These are phyloP conservation scores for Fusarium falciforme DNA, from an alignment of 2,329 filamentous ascomycete genomes.

Conservation along the genomic window DNA sequence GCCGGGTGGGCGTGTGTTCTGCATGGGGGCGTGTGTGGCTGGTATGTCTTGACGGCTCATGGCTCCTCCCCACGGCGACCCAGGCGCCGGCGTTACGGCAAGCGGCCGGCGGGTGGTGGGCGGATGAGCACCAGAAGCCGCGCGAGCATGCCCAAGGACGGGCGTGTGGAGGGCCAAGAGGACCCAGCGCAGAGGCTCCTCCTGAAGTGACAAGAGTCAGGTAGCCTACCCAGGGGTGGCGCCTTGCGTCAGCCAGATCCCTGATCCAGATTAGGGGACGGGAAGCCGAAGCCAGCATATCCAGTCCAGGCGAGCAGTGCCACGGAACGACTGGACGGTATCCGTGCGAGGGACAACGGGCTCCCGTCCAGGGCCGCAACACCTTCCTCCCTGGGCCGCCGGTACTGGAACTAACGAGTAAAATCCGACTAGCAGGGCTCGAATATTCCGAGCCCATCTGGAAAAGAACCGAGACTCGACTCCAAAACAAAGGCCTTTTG, in stretches of 20 bases:
- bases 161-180: conserved; percentile 19
- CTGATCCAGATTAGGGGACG: conserved; percentile 41
- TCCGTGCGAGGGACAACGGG: conserved; percentile 16
- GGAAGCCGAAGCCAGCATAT: conserved; percentile 29
- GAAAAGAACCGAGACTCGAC: conserved; percentile 7
- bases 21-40: conserved; percentile 38
- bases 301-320: not conserved
- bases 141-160: conserved; percentile 32
- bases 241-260: conserved; percentile 43
- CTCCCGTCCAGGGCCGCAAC: conserved; percentile 10
- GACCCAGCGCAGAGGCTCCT: conserved; percentile 15
- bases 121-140: conserved; percentile 39
- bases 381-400: conserved; percentile 31
- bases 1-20: conserved; percentile 35
- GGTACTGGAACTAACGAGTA: conserved; percentile 19
- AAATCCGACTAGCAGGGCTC: conserved; percentile 16
- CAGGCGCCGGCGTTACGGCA: conserved; percentile 33
- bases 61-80: conserved; percentile 17
- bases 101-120: conserved; percentile 30
- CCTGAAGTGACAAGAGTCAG: conserved; percentile 34
- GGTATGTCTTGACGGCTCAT: conserved; percentile 34
- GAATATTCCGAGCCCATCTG: conserved; percentile 8
- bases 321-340: conserved; percentile 14
- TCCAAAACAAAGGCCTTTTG: not conserved
- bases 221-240: conserved; percentile 32